These are phyloP conservation scores for Scedosporium aurantiacum DNA, from an alignment of 2,329 filamentous ascomycete genomes.

Conservation along the genomic window DNA sequence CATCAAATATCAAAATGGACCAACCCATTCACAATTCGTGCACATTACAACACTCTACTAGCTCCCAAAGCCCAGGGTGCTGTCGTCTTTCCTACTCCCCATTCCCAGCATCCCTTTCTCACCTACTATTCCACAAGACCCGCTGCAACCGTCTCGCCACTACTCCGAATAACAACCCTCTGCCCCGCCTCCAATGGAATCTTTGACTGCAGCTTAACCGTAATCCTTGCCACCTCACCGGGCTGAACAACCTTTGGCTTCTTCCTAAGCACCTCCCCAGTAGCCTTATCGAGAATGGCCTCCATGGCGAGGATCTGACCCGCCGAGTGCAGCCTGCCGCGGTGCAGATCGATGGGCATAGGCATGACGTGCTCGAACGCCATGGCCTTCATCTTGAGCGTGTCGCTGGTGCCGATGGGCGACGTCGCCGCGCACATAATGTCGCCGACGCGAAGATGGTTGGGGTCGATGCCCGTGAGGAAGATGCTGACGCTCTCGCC, in stretches of 20 bases:
- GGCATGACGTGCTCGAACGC: slow-evolving; percentile 85
- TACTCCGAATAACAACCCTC: slow-evolving; percentile 68
- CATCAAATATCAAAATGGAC: too few species aligned
- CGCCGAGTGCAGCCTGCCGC: slow-evolving; percentile 69
- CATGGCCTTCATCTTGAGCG: slow-evolving; percentile 72
- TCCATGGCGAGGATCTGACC: slow-evolving; percentile 63
- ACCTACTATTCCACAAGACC: slow-evolving; percentile 60
- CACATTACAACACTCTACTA: too few species aligned
- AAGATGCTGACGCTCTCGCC: slow-evolving; percentile 84
- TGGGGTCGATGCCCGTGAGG: slow-evolving; percentile 71
- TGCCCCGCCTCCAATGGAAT: slow-evolving; percentile 73
- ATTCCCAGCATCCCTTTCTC: background rate
- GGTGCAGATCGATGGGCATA: slow-evolving; percentile 79
- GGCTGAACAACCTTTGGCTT: slow-evolving; percentile 76
- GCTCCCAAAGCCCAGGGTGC: background rate
- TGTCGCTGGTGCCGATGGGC: slow-evolving; percentile 60
- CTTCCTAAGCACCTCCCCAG: slow-evolving; percentile 67
- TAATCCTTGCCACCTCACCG: slow-evolving; percentile 63
- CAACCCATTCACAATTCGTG: background rate
- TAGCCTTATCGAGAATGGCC: slow-evolving; percentile 67
- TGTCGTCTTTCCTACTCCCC: background rate
- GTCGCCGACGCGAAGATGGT: slow-evolving; percentile 74
- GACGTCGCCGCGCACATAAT: slow-evolving; percentile 63
- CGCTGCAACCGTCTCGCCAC: slow-evolving; percentile 77
- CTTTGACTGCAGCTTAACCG: slow-evolving; percentile 60